phyloP scores from a whole-genome alignment of 768 basidiomycete species.

The Amanita fuliginea region DNA sequence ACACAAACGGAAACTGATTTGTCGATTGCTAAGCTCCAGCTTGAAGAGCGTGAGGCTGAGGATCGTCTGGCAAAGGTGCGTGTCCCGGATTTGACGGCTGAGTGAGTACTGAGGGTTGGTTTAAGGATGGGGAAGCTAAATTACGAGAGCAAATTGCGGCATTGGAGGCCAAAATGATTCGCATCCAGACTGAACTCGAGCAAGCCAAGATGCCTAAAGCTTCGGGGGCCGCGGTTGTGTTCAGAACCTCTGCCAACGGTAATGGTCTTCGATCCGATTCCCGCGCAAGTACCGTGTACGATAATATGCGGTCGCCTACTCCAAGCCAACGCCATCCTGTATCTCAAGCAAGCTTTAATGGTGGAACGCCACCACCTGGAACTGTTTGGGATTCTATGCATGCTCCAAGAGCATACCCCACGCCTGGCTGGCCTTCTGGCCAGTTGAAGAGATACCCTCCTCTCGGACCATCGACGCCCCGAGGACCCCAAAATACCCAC shows the following conservation, averaged over 20 bases:
- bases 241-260: constrained; percentile 15
- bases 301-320: constrained; percentile 34
- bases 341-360: constrained; percentile 24
- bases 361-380: constrained; percentile 36
- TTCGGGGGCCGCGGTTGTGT: constrained; percentile 12
- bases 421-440: constrained; percentile 4
- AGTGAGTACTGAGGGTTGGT: neutral
- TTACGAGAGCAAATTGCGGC: constrained; percentile 53
- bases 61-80: constrained; percentile 56
- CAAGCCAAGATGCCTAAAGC: constrained; percentile 26
- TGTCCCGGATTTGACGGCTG: neutral
- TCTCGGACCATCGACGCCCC: constrained; percentile 25
- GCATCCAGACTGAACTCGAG: constrained; percentile 48
- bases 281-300: constrained; percentile 52
- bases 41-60: constrained; percentile 68
- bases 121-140: constrained; percentile 61
- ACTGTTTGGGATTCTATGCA: constrained; percentile 72
- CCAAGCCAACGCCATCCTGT: constrained; percentile 28
- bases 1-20: constrained; percentile 63
- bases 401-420: constrained; percentile 23
- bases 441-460: constrained; percentile 21
- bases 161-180: constrained; percentile 49
- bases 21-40: constrained; percentile 53
- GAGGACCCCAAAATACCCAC: constrained; percentile 18
- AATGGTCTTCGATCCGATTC: constrained; percentile 62